Percentiles rank a stretch among this genome's conserved stretches.
Evolutionary conservation across 2,329 filamentous ascomycete species (phyloP).

Genomic region (Colletotrichum higginsianum): DNA sequence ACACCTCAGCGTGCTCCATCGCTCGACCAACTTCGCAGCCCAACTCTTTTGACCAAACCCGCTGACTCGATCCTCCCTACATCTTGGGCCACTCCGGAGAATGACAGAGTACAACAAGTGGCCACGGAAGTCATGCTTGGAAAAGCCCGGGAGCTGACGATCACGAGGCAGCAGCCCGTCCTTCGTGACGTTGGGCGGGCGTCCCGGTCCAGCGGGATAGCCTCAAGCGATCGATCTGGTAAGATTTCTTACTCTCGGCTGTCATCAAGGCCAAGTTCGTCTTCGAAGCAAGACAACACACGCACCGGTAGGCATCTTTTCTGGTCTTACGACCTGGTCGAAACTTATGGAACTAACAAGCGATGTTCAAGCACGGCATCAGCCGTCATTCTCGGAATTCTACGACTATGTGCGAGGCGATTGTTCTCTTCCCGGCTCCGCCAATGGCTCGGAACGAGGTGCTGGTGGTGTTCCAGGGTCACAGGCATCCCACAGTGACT

Average conservation of each 20-base stretch:
- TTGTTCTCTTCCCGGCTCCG: neutral
- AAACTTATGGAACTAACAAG: constrained; percentile 7
- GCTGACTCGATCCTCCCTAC: constrained; percentile 8
- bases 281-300: neutral
- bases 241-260: constrained; percentile 8
- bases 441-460: neutral
- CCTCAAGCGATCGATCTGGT: constrained; percentile 24
- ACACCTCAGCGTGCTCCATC: constrained; percentile 34
- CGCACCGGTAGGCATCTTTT: constrained; percentile 21
- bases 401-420: constrained; percentile 32
- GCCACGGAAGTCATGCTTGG: constrained; percentile 26
- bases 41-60: constrained; percentile 13
- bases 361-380: constrained; percentile 14
- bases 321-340: neutral
- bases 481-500: constrained; percentile 15
- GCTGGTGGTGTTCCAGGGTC: neutral
- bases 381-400: constrained; percentile 34
- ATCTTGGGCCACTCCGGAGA: neutral
- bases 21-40: constrained; percentile 35
- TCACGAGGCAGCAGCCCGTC: constrained; percentile 35
- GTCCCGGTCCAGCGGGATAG: constrained; percentile 28
- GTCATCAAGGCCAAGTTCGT: constrained; percentile 12
- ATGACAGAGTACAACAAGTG: constrained; percentile 22
- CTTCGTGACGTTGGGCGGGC: constrained; percentile 32
- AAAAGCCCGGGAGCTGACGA: constrained; percentile 32